Percentiles rank a stretch among this genome's conserved stretches.
Conservation (phyloP, 2,329 filamentous ascomycete species). For the Scorias spongiosa region DNA sequence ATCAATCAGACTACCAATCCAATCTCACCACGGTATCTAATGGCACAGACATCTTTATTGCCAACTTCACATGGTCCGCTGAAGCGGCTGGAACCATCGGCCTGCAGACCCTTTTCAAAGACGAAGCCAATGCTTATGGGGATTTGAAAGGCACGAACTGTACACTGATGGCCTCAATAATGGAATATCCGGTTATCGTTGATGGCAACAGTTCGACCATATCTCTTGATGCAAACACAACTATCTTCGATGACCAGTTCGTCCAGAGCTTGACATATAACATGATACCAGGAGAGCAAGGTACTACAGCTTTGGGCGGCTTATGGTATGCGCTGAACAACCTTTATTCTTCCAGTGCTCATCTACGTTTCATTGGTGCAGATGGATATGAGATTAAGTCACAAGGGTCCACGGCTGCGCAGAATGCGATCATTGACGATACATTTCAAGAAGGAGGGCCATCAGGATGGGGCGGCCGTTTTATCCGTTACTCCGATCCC, state of each 20-base stretch:
- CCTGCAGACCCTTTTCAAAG: neutral
- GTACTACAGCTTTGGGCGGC: no score
- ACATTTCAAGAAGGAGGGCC: no score
- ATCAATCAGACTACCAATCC: neutral
- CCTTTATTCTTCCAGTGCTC: no score
- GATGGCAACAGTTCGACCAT: constrained; percentile 5
- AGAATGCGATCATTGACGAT: no score
- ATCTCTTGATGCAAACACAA: constrained; percentile 1
- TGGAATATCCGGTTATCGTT: constrained; percentile 3
- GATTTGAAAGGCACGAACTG: constrained; percentile 3
- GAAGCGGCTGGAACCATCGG: neutral
- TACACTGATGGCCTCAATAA: constrained; percentile 2
- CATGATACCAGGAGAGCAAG: no score
- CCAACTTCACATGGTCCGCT: neutral
- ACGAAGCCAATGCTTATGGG: constrained; percentile 1
- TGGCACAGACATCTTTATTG: neutral
- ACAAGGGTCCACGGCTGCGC: no score
- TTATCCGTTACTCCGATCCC: no score
- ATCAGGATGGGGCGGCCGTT: no score
- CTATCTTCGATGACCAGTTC: constrained; percentile 2
- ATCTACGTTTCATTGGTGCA: no score
- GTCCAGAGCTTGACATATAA: neutral
- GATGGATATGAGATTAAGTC: no score
- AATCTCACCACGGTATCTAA: constrained; percentile 1
- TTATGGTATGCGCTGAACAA: no score